phyloP scores from a whole-genome alignment of 495 filamentous ascomycete genomes.

The Sphaerosporella brunnea region DNA sequence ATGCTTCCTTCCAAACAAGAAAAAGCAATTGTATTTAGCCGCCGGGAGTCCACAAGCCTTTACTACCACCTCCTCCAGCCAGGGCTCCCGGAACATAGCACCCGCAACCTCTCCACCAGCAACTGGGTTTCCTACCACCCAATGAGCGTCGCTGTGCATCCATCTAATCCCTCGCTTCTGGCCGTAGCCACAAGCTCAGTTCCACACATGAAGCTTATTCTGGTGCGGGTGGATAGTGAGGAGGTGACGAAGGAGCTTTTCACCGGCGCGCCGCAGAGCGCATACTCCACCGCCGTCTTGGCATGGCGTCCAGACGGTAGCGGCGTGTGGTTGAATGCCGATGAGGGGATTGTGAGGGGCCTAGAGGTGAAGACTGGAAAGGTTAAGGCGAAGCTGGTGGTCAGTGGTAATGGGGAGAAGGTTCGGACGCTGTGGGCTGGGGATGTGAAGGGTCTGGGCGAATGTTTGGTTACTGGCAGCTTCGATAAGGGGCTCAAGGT shows the following conservation, averaged over 20 bases:
- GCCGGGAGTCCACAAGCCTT: conserved; percentile 44
- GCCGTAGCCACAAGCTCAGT: conserved; percentile 45
- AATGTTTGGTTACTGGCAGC: conserved; percentile 49
- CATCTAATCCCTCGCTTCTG: conserved; percentile 36
- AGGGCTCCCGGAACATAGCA: conserved; percentile 32
- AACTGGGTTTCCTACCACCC: conserved; percentile 50
- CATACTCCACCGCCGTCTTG: conserved; percentile 47
- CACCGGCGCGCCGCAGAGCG: conserved; percentile 48
- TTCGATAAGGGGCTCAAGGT: conserved; percentile 49
- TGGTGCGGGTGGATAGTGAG: conserved; percentile 44
- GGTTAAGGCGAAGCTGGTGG: conserved; percentile 33
- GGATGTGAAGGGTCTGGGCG: conserved; percentile 31
- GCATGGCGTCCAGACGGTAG: conserved; percentile 47
- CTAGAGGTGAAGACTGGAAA: conserved; percentile 46
- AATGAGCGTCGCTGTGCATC: conserved; percentile 39
- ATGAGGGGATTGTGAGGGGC: conserved; percentile 48
- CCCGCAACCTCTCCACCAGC: conserved; percentile 45
- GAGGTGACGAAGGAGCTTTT: conserved; percentile 42
- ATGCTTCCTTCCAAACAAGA: conserved; percentile 31
- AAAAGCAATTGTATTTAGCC: conserved; percentile 37
- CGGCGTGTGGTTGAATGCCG: conserved; percentile 52
- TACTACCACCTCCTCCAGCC: conserved; percentile 39
- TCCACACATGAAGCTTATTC: conserved; percentile 49
- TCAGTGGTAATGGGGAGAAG: conserved; percentile 42
- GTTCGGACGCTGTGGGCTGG: conserved; percentile 50